Base-by-base conservation (phyloP, 768 basidiomycete genomes). In the Nidularia pulvinata region DNA sequence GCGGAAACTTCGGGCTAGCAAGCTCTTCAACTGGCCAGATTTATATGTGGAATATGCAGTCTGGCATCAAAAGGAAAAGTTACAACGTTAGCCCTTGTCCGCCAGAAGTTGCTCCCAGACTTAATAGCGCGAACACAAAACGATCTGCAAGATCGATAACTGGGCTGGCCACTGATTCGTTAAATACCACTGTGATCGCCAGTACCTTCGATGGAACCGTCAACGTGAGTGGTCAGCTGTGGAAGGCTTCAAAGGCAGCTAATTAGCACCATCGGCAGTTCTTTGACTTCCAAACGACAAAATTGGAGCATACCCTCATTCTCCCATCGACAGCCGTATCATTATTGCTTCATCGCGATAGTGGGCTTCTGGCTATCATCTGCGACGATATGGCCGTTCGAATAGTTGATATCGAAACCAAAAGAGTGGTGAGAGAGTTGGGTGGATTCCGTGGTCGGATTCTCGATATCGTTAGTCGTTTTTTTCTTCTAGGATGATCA, bases 11-110 rank as follows among this genome's bases (percentile, higher is more conserved):
- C 65, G 93, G 91, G 32, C 68, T 98, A 9, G 93, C 85, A 3
- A 86, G 93, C 25, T 89, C 89, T 1, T 91, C 91, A 2, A 87
- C 83, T 0, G 91, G 92, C 2, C 79, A 78, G 25, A 89, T 98
- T 37, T 69, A 84, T 54, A 88, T 95, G 88, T 98, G 93, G 90
- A 99, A 98, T 65, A 85, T 99, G 86, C 96, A 99, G 69, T 94
- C 91, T 3, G 97, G 97, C 1, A 81, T 95, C 54, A 82, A 83
- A 60, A 80, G 96, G 45, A 91, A 89, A 70, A 77, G 80, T 1
- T 98, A 91, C 66, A 73, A 78, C 55, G 63, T 96, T 22, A 89
- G 88, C 0, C 68, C 79, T 19, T 82, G 80, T 61, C 88, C 89
- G 22, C 68, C 78, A 19, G 83, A 83, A 56, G 78, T 79, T 6